Conservation (phyloP, 2,329 filamentous ascomycete genomes). For the Calonectria crousiana region DNA sequence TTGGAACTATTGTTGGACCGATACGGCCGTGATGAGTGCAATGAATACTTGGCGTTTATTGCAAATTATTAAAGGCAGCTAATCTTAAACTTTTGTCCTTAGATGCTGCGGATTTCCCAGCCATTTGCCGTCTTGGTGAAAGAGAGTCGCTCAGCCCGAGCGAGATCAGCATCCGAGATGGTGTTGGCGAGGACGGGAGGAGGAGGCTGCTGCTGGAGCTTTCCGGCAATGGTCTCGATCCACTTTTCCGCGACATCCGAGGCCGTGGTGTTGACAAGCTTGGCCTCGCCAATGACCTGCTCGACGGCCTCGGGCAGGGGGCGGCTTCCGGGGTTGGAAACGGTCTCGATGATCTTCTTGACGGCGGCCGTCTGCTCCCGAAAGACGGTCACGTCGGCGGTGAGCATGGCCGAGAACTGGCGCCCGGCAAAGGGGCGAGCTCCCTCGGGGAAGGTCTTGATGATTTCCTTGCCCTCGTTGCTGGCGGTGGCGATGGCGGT, state of each 20-base stretch:
- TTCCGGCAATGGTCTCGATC: neutral
- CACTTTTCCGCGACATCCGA: neutral
- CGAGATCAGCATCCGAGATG: neutral
- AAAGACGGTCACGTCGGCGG: neutral
- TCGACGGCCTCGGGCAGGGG: neutral
- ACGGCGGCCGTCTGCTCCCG: neutral
- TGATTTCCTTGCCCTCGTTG: neutral
- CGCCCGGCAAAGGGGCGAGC: neutral
- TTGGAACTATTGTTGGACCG: neutral
- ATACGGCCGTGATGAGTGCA: no score
- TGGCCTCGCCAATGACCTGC: neutral
- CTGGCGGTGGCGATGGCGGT: neutral
- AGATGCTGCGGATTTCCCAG: neutral
- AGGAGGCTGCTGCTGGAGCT: neutral
- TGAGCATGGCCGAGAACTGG: neutral
- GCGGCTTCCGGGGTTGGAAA: neutral
- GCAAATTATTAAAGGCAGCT: neutral
- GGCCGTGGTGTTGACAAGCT: neutral
- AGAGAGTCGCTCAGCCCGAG: neutral
- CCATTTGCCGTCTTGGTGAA: neutral
- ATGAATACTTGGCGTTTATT: neutral
- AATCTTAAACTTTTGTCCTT: neutral
- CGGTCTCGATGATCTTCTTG: neutral
- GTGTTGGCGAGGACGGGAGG: neutral
- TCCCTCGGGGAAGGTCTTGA: neutral